Evolutionary conservation across 2,329 filamentous ascomycete genomes (phyloP).

Genomic region (Albifimbria verrucaria): DNA sequence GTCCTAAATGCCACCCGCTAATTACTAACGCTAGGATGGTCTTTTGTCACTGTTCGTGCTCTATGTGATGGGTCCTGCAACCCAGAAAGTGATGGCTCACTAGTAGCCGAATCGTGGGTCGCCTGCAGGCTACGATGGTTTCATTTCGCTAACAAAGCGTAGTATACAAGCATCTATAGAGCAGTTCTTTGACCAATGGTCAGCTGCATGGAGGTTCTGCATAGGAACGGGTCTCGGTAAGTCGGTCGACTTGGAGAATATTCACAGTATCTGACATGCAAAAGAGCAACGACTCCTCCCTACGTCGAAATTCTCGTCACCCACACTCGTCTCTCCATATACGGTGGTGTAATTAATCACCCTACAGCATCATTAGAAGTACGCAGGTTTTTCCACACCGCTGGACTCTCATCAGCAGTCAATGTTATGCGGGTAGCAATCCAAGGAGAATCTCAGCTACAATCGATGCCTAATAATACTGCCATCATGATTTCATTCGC

Average conservation of each 20-base stretch:
- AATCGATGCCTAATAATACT: slow-evolving; percentile 76
- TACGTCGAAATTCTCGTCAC: slow-evolving; percentile 74
- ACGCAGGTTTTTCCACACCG: slow-evolving; percentile 69
- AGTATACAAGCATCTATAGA: slow-evolving; percentile 60
- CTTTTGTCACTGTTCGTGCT: slow-evolving; percentile 52
- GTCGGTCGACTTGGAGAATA: too few relatives aligned
- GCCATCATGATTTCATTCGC: slow-evolving; percentile 78
- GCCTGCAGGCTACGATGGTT: accelerated
- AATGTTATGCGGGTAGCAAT: slow-evolving; percentile 73
- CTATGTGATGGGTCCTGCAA: slow-evolving; percentile 57
- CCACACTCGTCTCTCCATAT: slow-evolving; percentile 71
- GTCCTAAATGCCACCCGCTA: slow-evolving; percentile 2
- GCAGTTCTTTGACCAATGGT: slow-evolving; percentile 64
- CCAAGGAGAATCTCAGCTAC: slow-evolving; percentile 65
- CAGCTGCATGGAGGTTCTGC: slow-evolving; percentile 57
- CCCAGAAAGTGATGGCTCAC: slow-evolving; percentile 44
- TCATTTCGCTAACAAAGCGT: slow-evolving; percentile 13
- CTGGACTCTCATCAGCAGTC: slow-evolving; percentile 67
- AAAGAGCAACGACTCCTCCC: slow-evolving; percentile 58
- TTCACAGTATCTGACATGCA: slow-evolving; percentile 6
- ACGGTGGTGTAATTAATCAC: slow-evolving; percentile 72
- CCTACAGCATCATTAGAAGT: slow-evolving; percentile 68
- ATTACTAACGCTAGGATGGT: slow-evolving; percentile 37
- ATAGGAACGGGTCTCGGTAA: slow-evolving; percentile 52
- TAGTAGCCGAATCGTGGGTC: slow-evolving; percentile 50